These are phyloP conservation scores for Byssoonygena ceratinophila DNA, from an alignment of 2,329 filamentous ascomycete species.

Conservation along the genomic window DNA sequence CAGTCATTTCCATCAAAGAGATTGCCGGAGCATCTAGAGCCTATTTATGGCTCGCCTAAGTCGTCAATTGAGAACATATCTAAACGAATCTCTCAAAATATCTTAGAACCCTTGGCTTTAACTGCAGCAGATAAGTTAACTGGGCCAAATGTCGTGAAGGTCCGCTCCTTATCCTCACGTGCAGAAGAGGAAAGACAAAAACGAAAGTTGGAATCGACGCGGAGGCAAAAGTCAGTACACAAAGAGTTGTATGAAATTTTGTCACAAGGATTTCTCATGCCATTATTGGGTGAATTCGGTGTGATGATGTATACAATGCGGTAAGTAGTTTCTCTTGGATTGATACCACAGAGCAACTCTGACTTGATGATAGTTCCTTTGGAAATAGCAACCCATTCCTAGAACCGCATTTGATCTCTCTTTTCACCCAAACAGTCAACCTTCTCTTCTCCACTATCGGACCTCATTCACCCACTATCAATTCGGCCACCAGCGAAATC, in stretches of 20 bases:
- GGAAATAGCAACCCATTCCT: constrained; percentile 51
- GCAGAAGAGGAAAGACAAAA: constrained; percentile 53
- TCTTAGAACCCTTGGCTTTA: constrained; percentile 73
- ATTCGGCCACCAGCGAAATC: constrained; percentile 71
- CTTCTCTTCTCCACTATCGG: constrained; percentile 75
- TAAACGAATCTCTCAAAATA: constrained; percentile 54
- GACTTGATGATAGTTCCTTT: constrained; percentile 22
- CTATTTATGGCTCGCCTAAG: constrained; percentile 47
- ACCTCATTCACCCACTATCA: constrained; percentile 62
- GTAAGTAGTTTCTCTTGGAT: constrained; percentile 29
- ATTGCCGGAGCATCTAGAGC: constrained; percentile 63
- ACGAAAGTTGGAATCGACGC: constrained; percentile 33
- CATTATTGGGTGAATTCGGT: constrained; percentile 70
- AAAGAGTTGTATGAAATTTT: constrained; percentile 73
- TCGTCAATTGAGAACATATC: constrained; percentile 57
- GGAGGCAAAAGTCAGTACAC: constrained; percentile 48
- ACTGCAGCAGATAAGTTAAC: constrained; percentile 67
- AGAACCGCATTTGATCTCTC: constrained; percentile 62
- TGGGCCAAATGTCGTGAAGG: constrained; percentile 75
- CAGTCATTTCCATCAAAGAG: constrained; percentile 66
- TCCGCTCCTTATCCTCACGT: constrained; percentile 76
- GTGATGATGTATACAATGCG: constrained; percentile 47
- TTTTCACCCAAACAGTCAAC: constrained; percentile 77
- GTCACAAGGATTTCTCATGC: constrained; percentile 70
- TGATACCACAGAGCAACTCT: constrained; percentile 34